These are phyloP conservation scores for Danielia oregonensis DNA, from an alignment of 805 yeast genomes.

Conservation along the genomic window DNA sequence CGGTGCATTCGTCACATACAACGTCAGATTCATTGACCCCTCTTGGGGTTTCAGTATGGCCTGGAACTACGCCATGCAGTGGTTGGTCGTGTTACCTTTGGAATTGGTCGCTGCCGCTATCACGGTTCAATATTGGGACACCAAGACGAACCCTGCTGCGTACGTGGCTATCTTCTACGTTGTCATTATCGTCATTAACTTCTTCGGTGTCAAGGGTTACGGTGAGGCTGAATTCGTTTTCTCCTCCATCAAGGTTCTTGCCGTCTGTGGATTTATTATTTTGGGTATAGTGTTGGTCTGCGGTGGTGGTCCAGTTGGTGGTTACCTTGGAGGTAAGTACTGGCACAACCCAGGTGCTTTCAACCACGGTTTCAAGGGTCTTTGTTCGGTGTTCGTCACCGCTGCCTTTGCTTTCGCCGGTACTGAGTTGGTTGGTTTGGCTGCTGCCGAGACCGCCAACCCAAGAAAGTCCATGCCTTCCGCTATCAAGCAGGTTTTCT, in stretches of 20 bases:
- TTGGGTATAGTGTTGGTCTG: constrained; percentile 51
- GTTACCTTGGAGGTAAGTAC: constrained; percentile 55
- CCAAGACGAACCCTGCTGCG: constrained; percentile 45
- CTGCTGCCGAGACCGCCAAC: constrained; percentile 63
- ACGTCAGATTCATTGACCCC: constrained; percentile 19
- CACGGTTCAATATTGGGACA: constrained; percentile 46
- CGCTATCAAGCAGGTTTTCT: constrained; percentile 63
- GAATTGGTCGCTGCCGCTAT: constrained; percentile 36
- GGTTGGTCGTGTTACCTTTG: constrained; percentile 35
- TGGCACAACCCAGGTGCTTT: constrained; percentile 62
- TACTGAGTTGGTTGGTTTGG: constrained; percentile 61
- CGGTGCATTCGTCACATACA: constrained; percentile 23
- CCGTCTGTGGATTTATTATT: constrained; percentile 57
- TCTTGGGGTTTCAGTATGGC: constrained; percentile 26
- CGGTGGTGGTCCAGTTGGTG: constrained; percentile 56
- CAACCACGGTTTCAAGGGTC: constrained; percentile 58
- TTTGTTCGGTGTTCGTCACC: constrained; percentile 56
- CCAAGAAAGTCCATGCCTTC: constrained; percentile 59
- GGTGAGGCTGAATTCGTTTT: constrained; percentile 67
- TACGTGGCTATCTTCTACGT: constrained; percentile 55
- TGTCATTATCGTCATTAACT: constrained; percentile 47
- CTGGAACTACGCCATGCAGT: constrained; percentile 35
- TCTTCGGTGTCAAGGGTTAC: constrained; percentile 62
- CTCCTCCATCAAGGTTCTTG: constrained; percentile 51
- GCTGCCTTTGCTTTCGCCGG: constrained; percentile 67